Percentiles rank a stretch among this genome's conserved stretches.
Evolutionary conservation across 495 filamentous ascomycete genomes (phyloP).

Genomic region (Cetradonia linearis): DNA sequence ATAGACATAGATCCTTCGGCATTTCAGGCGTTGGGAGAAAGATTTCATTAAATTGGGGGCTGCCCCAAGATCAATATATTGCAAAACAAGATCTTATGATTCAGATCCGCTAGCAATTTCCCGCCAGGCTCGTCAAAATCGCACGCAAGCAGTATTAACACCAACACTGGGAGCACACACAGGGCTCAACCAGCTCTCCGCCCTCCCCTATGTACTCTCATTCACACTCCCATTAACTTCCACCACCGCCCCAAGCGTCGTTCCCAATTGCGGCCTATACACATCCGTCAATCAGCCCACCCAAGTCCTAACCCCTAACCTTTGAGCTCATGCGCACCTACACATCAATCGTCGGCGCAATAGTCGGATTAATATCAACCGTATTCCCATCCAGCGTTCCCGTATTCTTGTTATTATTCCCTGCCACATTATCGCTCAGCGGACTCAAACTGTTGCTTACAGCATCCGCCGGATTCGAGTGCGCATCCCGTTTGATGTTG

Average conservation of each 20-base stretch:
- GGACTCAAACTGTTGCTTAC: neutral
- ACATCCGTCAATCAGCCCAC: neutral
- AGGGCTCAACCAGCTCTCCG: neutral
- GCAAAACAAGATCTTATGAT: too few species aligned
- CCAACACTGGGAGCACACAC: neutral
- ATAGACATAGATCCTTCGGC: neutral
- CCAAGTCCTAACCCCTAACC: too few species aligned
- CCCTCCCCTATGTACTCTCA: neutral
- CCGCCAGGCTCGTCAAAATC: too few species aligned
- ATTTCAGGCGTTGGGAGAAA: neutral
- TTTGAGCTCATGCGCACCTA: neutral
- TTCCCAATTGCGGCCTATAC: neutral
- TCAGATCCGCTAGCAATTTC: too few species aligned
- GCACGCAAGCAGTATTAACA: too few species aligned
- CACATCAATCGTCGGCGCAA: neutral
- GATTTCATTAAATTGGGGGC: too few species aligned
- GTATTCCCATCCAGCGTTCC: slow-evolving; percentile 3
- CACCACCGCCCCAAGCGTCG: neutral
- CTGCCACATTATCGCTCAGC: neutral
- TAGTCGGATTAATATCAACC: neutral
- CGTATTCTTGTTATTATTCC: slow-evolving; percentile 5
- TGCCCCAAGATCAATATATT: too few species aligned
- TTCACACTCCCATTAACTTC: slow-evolving; percentile 1
- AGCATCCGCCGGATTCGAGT: neutral
- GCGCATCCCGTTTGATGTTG: neutral